Percentiles rank a stretch among this genome's conserved stretches.
phyloP scores from a whole-genome alignment of 345 rosid genomes.

The Alliaria petiolata region DNA sequence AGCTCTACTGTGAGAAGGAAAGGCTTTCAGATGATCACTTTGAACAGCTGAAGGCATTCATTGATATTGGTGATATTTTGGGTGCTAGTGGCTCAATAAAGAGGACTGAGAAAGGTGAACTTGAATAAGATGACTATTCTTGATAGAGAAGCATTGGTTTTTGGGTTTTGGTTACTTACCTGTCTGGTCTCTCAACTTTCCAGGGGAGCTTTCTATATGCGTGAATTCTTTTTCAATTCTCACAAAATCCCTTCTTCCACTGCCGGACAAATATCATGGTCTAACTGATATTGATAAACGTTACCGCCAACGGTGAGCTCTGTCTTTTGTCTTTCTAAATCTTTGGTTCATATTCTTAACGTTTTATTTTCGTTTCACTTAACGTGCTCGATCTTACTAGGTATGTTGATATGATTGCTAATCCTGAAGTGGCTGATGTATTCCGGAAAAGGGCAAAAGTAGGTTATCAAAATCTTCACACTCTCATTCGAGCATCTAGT shows the following conservation, averaged over 20 bases:
- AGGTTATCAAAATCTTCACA: conserved; percentile 33
- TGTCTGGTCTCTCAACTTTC: conserved; percentile 2
- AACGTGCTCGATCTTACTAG: conserved; percentile 32
- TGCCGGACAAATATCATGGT: conserved; percentile 96
- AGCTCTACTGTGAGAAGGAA: conserved; percentile 94
- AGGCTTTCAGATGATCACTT: conserved; percentile 67
- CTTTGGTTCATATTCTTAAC: not conserved
- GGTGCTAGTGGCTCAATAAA: conserved; percentile 86
- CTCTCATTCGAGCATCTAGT: not conserved
- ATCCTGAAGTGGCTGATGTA: conserved; percentile 86
- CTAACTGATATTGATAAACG: conserved; percentile 91
- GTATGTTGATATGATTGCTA: conserved; percentile 95
- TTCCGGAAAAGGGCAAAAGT: conserved; percentile 95
- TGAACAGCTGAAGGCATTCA: conserved; percentile 65
- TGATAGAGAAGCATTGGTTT: not conserved
- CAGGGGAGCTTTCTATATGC: conserved; percentile 91
- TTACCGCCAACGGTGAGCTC: conserved; percentile 74
- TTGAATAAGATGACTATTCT: not conserved
- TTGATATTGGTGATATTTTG: conserved; percentile 88
- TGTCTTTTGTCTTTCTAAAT: not conserved
- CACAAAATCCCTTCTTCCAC: conserved; percentile 84
- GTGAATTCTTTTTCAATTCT: conserved; percentile 76
- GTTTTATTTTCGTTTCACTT: conserved; percentile 5
- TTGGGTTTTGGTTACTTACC: not conserved
- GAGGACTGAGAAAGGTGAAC: conserved; percentile 88